Conservation (phyloP, 306 rosid species). For the Aeschynomene evenia region DNA sequence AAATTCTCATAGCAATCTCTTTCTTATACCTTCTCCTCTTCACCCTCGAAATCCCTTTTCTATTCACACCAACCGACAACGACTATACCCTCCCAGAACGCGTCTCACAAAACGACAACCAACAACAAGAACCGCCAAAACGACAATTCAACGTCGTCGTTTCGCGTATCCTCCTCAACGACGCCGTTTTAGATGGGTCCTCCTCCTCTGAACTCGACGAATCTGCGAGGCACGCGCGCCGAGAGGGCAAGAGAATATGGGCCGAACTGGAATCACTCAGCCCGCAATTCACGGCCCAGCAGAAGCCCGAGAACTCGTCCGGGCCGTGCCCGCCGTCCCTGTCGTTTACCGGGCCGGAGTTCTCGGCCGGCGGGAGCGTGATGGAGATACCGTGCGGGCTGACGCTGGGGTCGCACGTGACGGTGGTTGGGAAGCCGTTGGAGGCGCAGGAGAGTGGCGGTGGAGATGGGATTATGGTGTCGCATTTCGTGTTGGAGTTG, state of each 20-base stretch:
- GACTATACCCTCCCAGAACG: not conserved
- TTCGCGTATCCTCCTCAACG: slow-evolving; percentile 54
- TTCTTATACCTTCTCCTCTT: slow-evolving; percentile 58
- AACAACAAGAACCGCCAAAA: slow-evolving; percentile 33
- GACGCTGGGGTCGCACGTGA: slow-evolving; percentile 77
- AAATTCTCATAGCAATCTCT: slow-evolving; percentile 53
- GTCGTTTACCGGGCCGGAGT: slow-evolving; percentile 51
- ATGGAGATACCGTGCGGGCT: slow-evolving; percentile 86
- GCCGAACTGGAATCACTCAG: slow-evolving; percentile 50
- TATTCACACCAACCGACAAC: slow-evolving; percentile 38
- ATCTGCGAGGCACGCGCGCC: slow-evolving; percentile 56
- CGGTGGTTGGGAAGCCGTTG: slow-evolving; percentile 76
- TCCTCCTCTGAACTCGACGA: slow-evolving; percentile 49
- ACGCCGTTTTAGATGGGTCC: slow-evolving; percentile 40
- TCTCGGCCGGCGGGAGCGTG: slow-evolving; percentile 42
- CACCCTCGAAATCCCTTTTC: slow-evolving; percentile 72
- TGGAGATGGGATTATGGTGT: slow-evolving; percentile 39
- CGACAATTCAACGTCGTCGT: slow-evolving; percentile 40
- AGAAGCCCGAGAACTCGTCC: slow-evolving; percentile 33
- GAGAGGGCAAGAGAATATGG: slow-evolving; percentile 62
- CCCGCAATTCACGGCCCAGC: not conserved
- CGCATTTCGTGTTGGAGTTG: slow-evolving; percentile 81
- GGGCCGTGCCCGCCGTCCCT: slow-evolving; percentile 65
- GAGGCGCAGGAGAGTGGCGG: slow-evolving; percentile 13
- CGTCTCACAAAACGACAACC: slow-evolving; percentile 37